Conservation (phyloP, 805 yeast species). For the Hanseniaspora mollemarum region DNA sequence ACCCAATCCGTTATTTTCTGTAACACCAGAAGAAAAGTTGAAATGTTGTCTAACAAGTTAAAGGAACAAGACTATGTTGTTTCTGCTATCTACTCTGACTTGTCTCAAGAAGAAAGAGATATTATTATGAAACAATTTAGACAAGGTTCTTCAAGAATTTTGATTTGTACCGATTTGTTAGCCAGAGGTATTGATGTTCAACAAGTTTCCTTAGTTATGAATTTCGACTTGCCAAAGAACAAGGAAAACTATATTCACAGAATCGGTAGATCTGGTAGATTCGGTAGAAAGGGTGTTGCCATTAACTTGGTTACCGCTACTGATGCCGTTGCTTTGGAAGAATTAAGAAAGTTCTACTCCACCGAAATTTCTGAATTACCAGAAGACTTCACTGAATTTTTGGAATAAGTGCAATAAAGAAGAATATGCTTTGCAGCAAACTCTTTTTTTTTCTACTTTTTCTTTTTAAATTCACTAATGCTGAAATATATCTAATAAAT, state of each 20-base stretch:
- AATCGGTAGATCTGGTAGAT: slow-evolving; percentile 96
- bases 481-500: slow-evolving; percentile 1
- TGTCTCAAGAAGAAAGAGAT: slow-evolving; percentile 92
- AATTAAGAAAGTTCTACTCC: slow-evolving; percentile 60
- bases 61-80: slow-evolving; percentile 77
- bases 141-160: slow-evolving; percentile 80
- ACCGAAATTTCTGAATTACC: slow-evolving; percentile 72
- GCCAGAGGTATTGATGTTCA: slow-evolving; percentile 99
- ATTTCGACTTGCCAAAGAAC: slow-evolving; percentile 87
- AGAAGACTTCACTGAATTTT: slow-evolving; percentile 49
- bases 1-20: slow-evolving; percentile 98
- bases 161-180: slow-evolving; percentile 93
- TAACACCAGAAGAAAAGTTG: slow-evolving; percentile 91
- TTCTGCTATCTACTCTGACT: slow-evolving; percentile 92
- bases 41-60: slow-evolving; percentile 74
- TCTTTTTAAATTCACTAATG: not conserved
- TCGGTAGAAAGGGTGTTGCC: slow-evolving; percentile 97
- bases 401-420: slow-evolving; percentile 12
- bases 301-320: slow-evolving; percentile 80
- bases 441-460: not conserved
- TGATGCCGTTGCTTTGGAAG: slow-evolving; percentile 64
- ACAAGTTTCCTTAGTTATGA: slow-evolving; percentile 90
- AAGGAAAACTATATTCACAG: slow-evolving; percentile 94
- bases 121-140: slow-evolving; percentile 92
- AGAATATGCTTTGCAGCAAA: not conserved